A percentile compares a stretch with the other conserved stretches of the same genome.
These are phyloP conservation scores for Meira miltonrushii DNA, from an alignment of 1,284 basidiomycete species.

Conservation along the genomic window DNA sequence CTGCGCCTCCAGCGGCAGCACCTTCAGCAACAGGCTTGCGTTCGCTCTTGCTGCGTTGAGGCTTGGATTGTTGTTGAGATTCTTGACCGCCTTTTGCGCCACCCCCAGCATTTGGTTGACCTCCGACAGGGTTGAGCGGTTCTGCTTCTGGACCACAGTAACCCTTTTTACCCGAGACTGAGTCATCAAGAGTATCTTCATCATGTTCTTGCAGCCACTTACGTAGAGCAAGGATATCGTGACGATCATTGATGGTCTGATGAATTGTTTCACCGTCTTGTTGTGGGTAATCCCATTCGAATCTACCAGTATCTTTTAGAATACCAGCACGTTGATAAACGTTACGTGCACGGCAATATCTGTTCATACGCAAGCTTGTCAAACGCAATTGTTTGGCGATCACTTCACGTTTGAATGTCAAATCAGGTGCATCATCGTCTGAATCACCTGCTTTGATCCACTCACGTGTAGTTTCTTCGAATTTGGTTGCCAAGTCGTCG, in stretches of 20 bases:
- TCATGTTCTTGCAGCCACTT: constrained; percentile 48
- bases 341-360: constrained; percentile 41
- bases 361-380: constrained; percentile 46
- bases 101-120: constrained; percentile 9
- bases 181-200: constrained; percentile 49
- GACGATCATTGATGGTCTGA: constrained; percentile 42
- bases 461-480: constrained; percentile 35
- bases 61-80: constrained; percentile 23
- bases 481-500: constrained; percentile 38
- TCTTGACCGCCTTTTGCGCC: constrained; percentile 13
- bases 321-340: constrained; percentile 48
- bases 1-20: constrained; percentile 15
- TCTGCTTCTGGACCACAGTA: constrained; percentile 17
- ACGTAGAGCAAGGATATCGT: constrained; percentile 43
- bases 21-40: constrained; percentile 10
- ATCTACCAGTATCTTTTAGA: constrained; percentile 39
- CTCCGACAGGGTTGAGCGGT: constrained; percentile 5
- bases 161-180: constrained; percentile 25
- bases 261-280: constrained; percentile 27
- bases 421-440: constrained; percentile 28
- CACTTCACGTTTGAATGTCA: constrained; percentile 40
- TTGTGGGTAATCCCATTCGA: constrained; percentile 50
- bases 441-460: constrained; percentile 37
- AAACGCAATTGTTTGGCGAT: constrained; percentile 47
- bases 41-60: background rate